Base-by-base conservation (phyloP, 768 basidiomycete genomes). In the Multifurca ochricompacta region DNA sequence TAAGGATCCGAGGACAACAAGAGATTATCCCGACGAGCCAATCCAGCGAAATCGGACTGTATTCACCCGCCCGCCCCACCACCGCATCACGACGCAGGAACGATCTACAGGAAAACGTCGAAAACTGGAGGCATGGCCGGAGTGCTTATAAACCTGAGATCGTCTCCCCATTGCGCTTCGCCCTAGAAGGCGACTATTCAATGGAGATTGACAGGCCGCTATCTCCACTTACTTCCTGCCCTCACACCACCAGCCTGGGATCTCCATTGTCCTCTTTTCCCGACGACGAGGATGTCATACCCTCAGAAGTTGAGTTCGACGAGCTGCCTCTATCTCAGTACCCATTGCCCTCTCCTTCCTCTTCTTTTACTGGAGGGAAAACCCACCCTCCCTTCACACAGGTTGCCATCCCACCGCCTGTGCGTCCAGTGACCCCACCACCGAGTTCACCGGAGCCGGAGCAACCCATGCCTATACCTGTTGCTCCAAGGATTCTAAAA, bases 401-500 rank as follows among this genome's bases (percentile, higher is more conserved):
- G n/a, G 32, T 35, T n/a, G 18, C 31, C 16, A 28, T 34, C 18
- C 19, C 37, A 3, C 18, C 14, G 21, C 16, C 51, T 19, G 64
- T 58, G 62, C 69, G 52, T 46, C 62, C 46, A 31, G 59, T 51
- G 44, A 68, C 61, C 51, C 68, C 64, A 4, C 67, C 66, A 3
- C 58, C 56, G 14, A 59, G 65, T 27, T 48, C 58, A 19, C 39
- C 59, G 6, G 54, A 56, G 6, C 48, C 56, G 14, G 61, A 61
- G 1, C 55, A 53, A 1, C 63, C 65, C 9, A 56, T 64, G 10
- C 69, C 69, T 6, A 54, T 64, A 28, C 69, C 69, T 0, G 72
- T 71, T 1, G 47, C 65, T 30, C 59, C 3, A 58, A 73, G 6
- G 66, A 71, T 48, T 45, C 62, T 0, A 65, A 69, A 48, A 45